Conservation (phyloP, 31 red algal species). For the Endocladia muricata region DNA sequence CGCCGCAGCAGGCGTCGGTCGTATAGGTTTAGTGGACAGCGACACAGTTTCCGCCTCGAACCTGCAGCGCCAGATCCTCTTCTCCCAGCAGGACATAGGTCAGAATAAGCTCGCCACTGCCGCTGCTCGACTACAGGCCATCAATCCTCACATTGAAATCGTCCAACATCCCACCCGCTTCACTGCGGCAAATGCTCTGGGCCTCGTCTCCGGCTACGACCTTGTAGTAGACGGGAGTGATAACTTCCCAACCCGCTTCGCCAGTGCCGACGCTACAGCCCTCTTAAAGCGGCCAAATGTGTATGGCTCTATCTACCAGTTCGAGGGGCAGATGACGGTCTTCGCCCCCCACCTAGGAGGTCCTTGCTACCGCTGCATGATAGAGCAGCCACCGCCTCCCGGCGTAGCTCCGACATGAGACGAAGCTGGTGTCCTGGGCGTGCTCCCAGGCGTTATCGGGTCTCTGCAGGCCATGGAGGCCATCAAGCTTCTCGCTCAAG, state of each 20-base stretch:
- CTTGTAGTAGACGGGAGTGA: constrained; percentile 97
- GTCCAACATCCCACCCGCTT: constrained; percentile 21
- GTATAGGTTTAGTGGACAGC: constrained; percentile 71
- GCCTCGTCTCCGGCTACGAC: constrained; percentile 46
- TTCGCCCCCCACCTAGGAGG: constrained; percentile 42
- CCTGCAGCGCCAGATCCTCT: constrained; percentile 90
- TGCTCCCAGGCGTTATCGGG: constrained; percentile 91
- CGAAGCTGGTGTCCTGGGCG: constrained; percentile 89
- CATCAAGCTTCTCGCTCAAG: constrained; percentile 56
- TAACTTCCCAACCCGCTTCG: constrained; percentile 83
- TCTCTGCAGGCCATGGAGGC: constrained; percentile 88
- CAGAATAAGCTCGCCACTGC: constrained; percentile 57
- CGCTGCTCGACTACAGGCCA: constrained; percentile 13
- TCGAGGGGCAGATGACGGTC: constrained; percentile 84
- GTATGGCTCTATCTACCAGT: constrained; percentile 79
- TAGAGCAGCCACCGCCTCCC: constrained; percentile 77
- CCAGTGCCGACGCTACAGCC: constrained; percentile 89
- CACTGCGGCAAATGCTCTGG: constrained; percentile 33
- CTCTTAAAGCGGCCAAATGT: constrained; percentile 55
- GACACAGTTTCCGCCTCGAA: constrained; percentile 80
- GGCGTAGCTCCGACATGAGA: constrained; percentile 86
- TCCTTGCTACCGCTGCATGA: constrained; percentile 90
- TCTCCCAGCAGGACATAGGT: constrained; percentile 47
- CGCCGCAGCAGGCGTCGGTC: constrained; percentile 85
- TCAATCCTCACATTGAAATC: constrained; percentile 66